Conservation (phyloP, 1,284 basidiomycete species). For the Amylostereum areolatum region DNA sequence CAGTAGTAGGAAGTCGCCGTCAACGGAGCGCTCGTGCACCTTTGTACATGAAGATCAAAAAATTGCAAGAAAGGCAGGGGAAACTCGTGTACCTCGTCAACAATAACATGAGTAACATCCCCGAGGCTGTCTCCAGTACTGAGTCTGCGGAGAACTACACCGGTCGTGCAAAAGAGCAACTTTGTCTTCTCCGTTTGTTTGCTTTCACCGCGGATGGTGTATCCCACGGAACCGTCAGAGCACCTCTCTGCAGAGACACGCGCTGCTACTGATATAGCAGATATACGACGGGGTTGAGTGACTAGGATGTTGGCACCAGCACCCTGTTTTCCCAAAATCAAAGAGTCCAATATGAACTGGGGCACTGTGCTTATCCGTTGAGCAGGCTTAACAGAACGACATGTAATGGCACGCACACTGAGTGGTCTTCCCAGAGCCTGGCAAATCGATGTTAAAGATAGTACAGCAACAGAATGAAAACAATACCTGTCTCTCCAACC, state of each 20-base stretch:
- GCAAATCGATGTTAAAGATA: not conserved
- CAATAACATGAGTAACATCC: slow-evolving; percentile 79
- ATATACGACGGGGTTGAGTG: slow-evolving; percentile 88
- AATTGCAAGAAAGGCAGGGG: not conserved
- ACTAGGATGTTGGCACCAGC: slow-evolving; percentile 76
- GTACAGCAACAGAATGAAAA: slow-evolving; percentile 7
- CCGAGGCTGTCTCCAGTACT: slow-evolving; percentile 69
- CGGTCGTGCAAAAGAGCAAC: slow-evolving; percentile 89
- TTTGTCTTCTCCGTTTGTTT: slow-evolving; percentile 65
- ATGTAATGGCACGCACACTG: slow-evolving; percentile 44
- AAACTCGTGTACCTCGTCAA: slow-evolving; percentile 69
- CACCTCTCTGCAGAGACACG: slow-evolving; percentile 84
- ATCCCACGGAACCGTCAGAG: slow-evolving; percentile 83
- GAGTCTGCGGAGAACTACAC: slow-evolving; percentile 80
- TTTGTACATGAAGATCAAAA: slow-evolving; percentile 20
- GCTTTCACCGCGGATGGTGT: slow-evolving; percentile 88
- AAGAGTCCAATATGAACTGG: slow-evolving; percentile 84
- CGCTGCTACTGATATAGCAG: slow-evolving; percentile 85
- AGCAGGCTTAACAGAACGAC: not conserved
- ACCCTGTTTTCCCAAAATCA: slow-evolving; percentile 61
- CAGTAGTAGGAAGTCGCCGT: slow-evolving; percentile 87
- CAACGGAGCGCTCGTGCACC: slow-evolving; percentile 89
- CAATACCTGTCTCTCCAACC: slow-evolving; percentile 73
- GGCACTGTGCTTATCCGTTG: slow-evolving; percentile 52
- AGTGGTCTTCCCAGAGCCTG: slow-evolving; percentile 88